Percentiles rank a stretch among this genome's conserved stretches.
Evolutionary conservation across 805 yeast species (phyloP).

Genomic region (Candida chauliodis): DNA sequence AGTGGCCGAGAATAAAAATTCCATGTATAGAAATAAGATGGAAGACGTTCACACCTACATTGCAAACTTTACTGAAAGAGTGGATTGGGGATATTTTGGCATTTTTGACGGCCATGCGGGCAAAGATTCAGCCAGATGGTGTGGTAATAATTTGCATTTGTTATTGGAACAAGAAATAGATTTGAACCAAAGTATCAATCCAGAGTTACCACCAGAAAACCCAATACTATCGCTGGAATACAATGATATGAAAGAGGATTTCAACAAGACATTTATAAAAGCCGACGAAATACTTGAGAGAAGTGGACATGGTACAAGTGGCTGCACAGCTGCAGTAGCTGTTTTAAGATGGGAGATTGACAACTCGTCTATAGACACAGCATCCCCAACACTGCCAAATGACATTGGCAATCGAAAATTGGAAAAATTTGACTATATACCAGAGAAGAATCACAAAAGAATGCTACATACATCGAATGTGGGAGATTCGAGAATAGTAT

Average conservation of each 20-base stretch:
- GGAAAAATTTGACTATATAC: conserved; percentile 45
- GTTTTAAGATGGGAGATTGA: conserved; percentile 75
- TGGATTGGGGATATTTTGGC: conserved; percentile 94
- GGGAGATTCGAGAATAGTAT: conserved; percentile 85
- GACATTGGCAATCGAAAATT: conserved; percentile 14
- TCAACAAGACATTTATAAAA: conserved; percentile 65
- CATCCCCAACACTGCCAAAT: not conserved
- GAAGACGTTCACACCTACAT: conserved; percentile 94
- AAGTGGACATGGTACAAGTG: conserved; percentile 69
- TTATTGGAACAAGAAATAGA: conserved; percentile 56
- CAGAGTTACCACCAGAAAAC: conserved; percentile 24
- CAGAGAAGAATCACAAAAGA: conserved; percentile 51
- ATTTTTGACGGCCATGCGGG: conserved; percentile 98
- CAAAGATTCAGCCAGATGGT: conserved; percentile 87
- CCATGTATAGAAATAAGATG: conserved; percentile 81
- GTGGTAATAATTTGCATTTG: conserved; percentile 80
- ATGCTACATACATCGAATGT: conserved; percentile 92
- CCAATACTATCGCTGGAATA: conserved; percentile 17
- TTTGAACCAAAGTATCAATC: conserved; percentile 14
- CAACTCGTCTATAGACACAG: not conserved
- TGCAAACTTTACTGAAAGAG: conserved; percentile 84
- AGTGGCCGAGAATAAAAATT: conserved; percentile 85
- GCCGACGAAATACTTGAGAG: conserved; percentile 69
- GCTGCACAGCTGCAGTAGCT: conserved; percentile 95
- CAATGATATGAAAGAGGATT: conserved; percentile 59